phyloP scores from a whole-genome alignment of 129 eudicot species.

The Glebionis coronaria region DNA sequence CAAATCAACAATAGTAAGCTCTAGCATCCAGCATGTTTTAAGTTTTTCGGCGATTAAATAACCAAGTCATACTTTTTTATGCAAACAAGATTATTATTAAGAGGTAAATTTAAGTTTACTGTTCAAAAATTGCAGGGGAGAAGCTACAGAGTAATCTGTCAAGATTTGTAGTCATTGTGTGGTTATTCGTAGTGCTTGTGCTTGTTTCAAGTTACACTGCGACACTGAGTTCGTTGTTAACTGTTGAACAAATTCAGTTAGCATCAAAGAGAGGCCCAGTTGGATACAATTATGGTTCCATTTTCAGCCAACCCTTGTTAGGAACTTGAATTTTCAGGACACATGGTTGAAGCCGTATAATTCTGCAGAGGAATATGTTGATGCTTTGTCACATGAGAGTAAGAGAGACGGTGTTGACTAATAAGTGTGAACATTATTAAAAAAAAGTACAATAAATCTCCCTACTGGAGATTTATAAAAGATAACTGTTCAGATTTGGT shows the following conservation, averaged over 20 bases:
- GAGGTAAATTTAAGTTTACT: too few species aligned
- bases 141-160: slow-evolving; percentile 40
- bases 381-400: slow-evolving; percentile 36
- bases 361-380: slow-evolving; percentile 26
- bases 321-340: slow-evolving; percentile 14
- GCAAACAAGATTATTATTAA: too few species aligned
- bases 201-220: too few species aligned
- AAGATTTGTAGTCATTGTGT: too few species aligned
- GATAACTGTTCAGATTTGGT: too few species aligned
- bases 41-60: neutral
- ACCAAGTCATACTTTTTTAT: neutral
- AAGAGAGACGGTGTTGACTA: slow-evolving; percentile 7
- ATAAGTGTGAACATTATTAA: too few species aligned
- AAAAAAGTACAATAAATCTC: too few species aligned
- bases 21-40: neutral
- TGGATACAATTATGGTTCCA: slow-evolving; percentile 13
- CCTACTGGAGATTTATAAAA: too few species aligned
- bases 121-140: slow-evolving; percentile 30
- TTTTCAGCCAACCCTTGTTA: neutral
- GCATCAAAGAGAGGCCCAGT: slow-evolving; percentile 19
- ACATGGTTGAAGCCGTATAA: neutral
- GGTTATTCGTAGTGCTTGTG: too few species aligned
- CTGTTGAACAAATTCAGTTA: slow-evolving; percentile 42
- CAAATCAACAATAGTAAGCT: slow-evolving; percentile 40
- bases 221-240: slow-evolving; percentile 47